These are phyloP conservation scores for Globisporangium ultimum DNA, from an alignment of 352 stramenopile species.

Conservation along the genomic window DNA sequence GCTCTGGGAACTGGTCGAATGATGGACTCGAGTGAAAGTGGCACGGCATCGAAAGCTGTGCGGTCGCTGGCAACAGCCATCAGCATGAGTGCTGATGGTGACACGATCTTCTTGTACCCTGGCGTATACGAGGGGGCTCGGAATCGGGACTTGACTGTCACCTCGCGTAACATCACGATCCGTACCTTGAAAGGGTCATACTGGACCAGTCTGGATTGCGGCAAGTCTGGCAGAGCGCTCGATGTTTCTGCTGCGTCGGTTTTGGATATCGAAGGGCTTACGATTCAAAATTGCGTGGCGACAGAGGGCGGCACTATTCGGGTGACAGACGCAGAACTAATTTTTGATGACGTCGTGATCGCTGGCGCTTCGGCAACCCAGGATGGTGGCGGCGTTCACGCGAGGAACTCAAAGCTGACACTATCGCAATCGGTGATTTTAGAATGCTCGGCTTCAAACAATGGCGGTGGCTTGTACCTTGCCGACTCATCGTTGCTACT, in stretches of 20 bases:
- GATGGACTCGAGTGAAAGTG: constrained; percentile 51
- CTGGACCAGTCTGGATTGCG: constrained; percentile 51
- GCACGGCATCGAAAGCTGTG: constrained; percentile 50
- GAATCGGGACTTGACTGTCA: constrained; percentile 33
- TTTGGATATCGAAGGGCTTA: constrained; percentile 31
- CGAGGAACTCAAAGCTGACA: constrained; percentile 13
- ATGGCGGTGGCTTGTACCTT: constrained; percentile 26
- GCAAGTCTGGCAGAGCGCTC: constrained; percentile 13
- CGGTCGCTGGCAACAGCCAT: constrained; percentile 39
- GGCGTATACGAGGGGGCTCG: constrained; percentile 33
- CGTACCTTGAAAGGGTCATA: constrained; percentile 39
- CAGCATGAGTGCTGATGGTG: constrained; percentile 23
- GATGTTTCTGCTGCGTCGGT: constrained; percentile 11
- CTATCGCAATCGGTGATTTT: constrained; percentile 23
- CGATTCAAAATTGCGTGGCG: constrained; percentile 30
- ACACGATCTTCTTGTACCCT: constrained; percentile 55
- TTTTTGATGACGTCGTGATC: constrained; percentile 23
- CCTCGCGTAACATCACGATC: constrained; percentile 24
- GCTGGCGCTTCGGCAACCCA: constrained; percentile 10
- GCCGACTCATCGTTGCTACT: constrained; percentile 8
- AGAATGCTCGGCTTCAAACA: constrained; percentile 14
- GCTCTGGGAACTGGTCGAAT: constrained; percentile 41
- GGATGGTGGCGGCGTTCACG: constrained; percentile 30
- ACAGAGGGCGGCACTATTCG: constrained; percentile 23
- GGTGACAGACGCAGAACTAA: constrained; percentile 15